Conservation (phyloP, 2,329 filamentous ascomycete species). For the Fusarium continuum region DNA sequence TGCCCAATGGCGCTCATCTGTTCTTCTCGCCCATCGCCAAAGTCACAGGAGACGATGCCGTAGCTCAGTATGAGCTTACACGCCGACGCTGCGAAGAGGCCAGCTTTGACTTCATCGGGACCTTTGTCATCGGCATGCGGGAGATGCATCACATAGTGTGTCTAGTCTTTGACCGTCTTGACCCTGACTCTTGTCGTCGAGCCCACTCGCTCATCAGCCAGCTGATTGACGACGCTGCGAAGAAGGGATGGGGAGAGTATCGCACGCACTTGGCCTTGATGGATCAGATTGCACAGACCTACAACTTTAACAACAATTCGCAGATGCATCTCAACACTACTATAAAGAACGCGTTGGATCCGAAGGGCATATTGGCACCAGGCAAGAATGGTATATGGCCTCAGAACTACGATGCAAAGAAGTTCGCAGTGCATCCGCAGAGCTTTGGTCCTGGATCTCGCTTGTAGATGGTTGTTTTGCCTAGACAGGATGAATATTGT, state of each 20-base stretch:
- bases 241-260: slow-evolving; percentile 32
- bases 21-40: slow-evolving; percentile 40
- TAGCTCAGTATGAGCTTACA: slow-evolving; percentile 25
- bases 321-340: slow-evolving; percentile 20
- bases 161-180: slow-evolving; percentile 22
- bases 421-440: not conserved
- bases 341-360: slow-evolving; percentile 27
- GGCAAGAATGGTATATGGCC: slow-evolving; percentile 34
- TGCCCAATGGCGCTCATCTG: slow-evolving; percentile 34
- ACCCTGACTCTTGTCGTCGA: slow-evolving; percentile 19
- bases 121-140: slow-evolving; percentile 27
- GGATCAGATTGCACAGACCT: slow-evolving; percentile 32
- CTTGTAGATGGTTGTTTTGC: not conserved
- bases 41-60: slow-evolving; percentile 25
- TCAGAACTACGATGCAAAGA: not conserved
- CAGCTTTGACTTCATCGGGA: slow-evolving; percentile 34
- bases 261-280: slow-evolving; percentile 29
- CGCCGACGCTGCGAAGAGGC: slow-evolving; percentile 28
- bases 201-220: slow-evolving; percentile 14
- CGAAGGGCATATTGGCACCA: slow-evolving; percentile 30
- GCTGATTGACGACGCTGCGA: slow-evolving; percentile 25
- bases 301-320: slow-evolving; percentile 30
- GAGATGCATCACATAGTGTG: slow-evolving; percentile 36
- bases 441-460: not conserved
- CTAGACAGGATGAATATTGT: no score